Evolutionary conservation across 139 green algal genomes (phyloP).

Genomic region (Chlamydomonas eustigma): DNA sequence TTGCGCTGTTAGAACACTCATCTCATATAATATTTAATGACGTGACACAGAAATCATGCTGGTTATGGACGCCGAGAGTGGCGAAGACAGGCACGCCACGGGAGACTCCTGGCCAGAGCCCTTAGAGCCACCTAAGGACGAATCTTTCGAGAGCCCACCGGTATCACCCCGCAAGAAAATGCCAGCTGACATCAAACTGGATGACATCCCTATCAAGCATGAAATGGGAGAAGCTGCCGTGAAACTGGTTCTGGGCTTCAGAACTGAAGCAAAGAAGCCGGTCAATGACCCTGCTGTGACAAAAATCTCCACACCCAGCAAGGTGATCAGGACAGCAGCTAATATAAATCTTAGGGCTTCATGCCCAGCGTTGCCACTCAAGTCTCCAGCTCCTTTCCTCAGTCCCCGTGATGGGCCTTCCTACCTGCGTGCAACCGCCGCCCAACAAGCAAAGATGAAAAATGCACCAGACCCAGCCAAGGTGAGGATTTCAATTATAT

Average conservation of each 20-base stretch:
- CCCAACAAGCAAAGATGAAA: constrained; percentile 4
- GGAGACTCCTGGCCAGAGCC: neutral
- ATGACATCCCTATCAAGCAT: neutral
- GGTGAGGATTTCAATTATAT: too few species aligned
- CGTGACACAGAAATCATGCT: neutral
- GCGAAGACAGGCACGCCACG: neutral
- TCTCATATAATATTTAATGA: neutral
- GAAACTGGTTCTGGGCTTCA: neutral
- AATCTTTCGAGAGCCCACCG: neutral
- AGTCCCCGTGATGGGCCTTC: constrained; percentile 8
- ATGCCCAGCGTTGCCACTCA: neutral
- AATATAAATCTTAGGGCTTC: neutral
- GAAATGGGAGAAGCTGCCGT: neutral
- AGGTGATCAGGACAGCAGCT: too few species aligned
- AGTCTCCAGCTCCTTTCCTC: too few species aligned
- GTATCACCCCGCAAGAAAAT: neutral
- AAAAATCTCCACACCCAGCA: neutral
- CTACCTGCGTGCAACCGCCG: constrained; percentile 29
- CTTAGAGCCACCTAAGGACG: neutral
- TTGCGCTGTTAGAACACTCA: too few species aligned
- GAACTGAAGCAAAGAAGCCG: neutral
- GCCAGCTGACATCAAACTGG: neutral
- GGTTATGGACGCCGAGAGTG: neutral
- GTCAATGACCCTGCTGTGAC: neutral
- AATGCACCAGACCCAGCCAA: neutral